Base-by-base conservation (phyloP, 257 asterid species). In the Salvia splendens region DNA sequence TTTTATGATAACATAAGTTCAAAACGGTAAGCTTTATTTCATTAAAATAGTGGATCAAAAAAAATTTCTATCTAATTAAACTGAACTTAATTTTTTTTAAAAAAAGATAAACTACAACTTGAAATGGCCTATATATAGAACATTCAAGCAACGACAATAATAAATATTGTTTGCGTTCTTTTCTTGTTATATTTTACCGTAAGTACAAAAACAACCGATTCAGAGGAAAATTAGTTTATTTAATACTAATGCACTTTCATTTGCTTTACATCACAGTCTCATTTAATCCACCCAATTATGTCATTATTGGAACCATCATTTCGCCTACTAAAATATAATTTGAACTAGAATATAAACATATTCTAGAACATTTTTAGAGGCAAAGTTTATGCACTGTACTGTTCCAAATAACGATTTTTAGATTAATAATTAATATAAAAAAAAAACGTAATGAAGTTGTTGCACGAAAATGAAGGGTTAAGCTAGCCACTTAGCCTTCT, bases 391-490 rank as follows among this genome's bases (percentile, higher is more conserved):
- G 10, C 10, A 24, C 6, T 30, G 20, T 2, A 5, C 15, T 52
- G 49, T 14, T 12, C 1, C 5, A 69, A 59, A 46, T 9, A 47
- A 36, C 40, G 15, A 24, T 15, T 67, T 24, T 40, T 55, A 32
- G 6, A 12, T 38, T 32, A 41, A 11, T 35, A 35, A 33, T 36
- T 36, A 33, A 8, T 17, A 51, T 36, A 8, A 60, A 40, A 16
- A 32, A 8, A 42, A 52, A 45, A 20, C 4, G 35, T 11, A 28
- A 64, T 47, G 77, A 69, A 72, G 81, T 77, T 47, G 85, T 77
- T 81, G 84, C 69, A 41, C 36, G 63, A 59, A 50, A 77, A 58
- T 3, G 73, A 69, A 53, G 73, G 74, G 61, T 5, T 17, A 45
- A 69, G 8, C 57, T 40, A 61, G 67, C 49, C 57, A 69, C 62